Percentiles rank a stretch among this genome's conserved stretches.
Evolutionary conservation across 768 basidiomycete genomes (phyloP).

Genomic region (Thelephora ganbajun): DNA sequence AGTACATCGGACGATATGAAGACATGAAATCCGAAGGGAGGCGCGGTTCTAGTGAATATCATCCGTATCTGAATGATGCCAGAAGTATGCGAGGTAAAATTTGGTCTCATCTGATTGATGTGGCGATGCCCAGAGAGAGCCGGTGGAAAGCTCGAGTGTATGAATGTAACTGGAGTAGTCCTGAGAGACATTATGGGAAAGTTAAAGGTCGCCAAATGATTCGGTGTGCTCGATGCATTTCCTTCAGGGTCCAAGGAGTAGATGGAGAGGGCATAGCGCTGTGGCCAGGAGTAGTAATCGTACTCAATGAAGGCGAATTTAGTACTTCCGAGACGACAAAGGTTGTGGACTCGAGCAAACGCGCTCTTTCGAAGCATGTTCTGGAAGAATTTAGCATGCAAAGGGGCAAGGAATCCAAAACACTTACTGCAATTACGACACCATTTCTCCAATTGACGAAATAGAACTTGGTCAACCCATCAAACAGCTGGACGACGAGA

Average conservation of each 20-base stretch:
- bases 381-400: too few species aligned
- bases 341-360: not conserved
- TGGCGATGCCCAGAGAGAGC: not conserved
- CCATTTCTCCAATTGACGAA: not conserved
- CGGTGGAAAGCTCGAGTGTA: not conserved
- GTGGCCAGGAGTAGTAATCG: not conserved
- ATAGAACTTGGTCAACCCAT: not conserved
- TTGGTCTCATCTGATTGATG: not conserved
- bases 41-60: not conserved
- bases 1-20: not conserved
- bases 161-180: not conserved
- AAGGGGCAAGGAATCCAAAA: not conserved
- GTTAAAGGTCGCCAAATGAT: not conserved
- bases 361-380: too few species aligned
- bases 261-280: not conserved
- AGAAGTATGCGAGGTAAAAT: not conserved
- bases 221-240: not conserved
- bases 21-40: not conserved
- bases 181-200: not conserved
- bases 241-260: not conserved
- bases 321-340: not conserved
- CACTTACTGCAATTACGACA: not conserved
- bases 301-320: not conserved
- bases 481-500: not conserved
- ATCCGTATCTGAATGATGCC: not conserved